A percentile compares a stretch with the other conserved stretches of the same genome.
Evolutionary conservation across 805 yeast species (phyloP).

Genomic region (Sugiyamaella chiloensis): DNA sequence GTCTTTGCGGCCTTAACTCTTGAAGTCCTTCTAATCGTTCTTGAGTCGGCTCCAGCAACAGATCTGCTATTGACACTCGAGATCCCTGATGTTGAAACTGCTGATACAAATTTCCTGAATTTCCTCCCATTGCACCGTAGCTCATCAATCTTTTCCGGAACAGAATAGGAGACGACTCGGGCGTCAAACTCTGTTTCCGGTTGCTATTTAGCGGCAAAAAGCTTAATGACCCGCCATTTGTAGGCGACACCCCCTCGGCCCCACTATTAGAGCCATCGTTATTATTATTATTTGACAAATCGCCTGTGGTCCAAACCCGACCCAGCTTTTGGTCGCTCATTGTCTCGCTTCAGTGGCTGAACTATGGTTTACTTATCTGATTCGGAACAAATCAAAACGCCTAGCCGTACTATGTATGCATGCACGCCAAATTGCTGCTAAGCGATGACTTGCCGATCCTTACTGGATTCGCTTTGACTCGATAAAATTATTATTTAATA

Average conservation of each 20-base stretch:
- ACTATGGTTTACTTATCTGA: too few relatives aligned
- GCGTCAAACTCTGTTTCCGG: slow-evolving; percentile 1
- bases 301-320: neutral
- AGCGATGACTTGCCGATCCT: too few relatives aligned
- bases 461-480: too few relatives aligned
- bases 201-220: neutral
- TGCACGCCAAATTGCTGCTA: too few relatives aligned
- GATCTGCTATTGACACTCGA: slow-evolving; percentile 5
- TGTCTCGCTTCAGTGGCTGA: too few relatives aligned
- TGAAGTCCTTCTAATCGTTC: slow-evolving; percentile 34
- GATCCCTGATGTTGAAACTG: slow-evolving; percentile 11
- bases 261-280: neutral
- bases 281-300: neutral
- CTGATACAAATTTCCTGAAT: slow-evolving; percentile 1
- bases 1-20: slow-evolving; percentile 44
- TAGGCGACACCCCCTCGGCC: neutral
- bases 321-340: too few relatives aligned
- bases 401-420: too few relatives aligned
- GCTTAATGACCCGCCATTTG: neutral
- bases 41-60: slow-evolving; percentile 2
- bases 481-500: too few relatives aligned
- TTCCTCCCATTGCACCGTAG: neutral
- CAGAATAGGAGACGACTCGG: neutral
- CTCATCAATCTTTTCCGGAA: neutral
- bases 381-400: too few relatives aligned